Conservation (phyloP, 192 early-diverging fungal species). For the Coemansia sp. region DNA sequence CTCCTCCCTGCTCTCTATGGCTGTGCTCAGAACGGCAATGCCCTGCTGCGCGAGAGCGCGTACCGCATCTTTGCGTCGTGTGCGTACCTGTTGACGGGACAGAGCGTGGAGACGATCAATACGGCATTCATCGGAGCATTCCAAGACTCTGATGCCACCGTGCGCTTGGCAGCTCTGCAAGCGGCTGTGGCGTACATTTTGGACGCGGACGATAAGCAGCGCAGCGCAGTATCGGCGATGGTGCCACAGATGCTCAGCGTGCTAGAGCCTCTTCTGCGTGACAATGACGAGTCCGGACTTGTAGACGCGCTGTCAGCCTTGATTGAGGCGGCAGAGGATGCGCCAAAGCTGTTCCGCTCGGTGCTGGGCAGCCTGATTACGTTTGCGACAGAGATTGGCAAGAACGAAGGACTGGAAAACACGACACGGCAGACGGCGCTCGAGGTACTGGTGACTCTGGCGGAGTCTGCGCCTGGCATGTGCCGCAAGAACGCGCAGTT, state of each 20-base stretch:
- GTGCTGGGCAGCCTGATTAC: conserved; percentile 73
- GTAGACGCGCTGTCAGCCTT: conserved; percentile 74
- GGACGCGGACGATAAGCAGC: conserved; percentile 63
- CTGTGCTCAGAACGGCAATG: conserved; percentile 74
- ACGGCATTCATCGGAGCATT: conserved; percentile 75
- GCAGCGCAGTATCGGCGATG: conserved; percentile 52
- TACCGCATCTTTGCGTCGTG: conserved; percentile 89
- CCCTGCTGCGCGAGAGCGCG: conserved; percentile 82
- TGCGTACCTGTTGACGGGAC: conserved; percentile 71
- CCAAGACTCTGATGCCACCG: conserved; percentile 65
- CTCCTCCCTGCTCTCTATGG: conserved; percentile 79
- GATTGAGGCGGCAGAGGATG: conserved; percentile 84
- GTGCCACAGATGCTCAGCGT: conserved; percentile 85
- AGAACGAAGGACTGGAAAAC: conserved; percentile 79
- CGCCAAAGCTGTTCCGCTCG: conserved; percentile 82
- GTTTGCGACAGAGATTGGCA: conserved; percentile 78
- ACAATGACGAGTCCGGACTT: conserved; percentile 74
- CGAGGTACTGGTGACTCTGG: conserved; percentile 90
- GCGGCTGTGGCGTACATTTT: conserved; percentile 78
- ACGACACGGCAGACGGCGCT: conserved; percentile 87
- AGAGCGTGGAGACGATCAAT: conserved; percentile 72
- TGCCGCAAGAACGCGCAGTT: conserved; percentile 89
- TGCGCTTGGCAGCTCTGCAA: conserved; percentile 77
- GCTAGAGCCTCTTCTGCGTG: conserved; percentile 67
- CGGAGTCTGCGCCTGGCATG: conserved; percentile 87